phyloP scores from a whole-genome alignment of 2,329 filamentous ascomycete species.

The Helotiales sp. region DNA sequence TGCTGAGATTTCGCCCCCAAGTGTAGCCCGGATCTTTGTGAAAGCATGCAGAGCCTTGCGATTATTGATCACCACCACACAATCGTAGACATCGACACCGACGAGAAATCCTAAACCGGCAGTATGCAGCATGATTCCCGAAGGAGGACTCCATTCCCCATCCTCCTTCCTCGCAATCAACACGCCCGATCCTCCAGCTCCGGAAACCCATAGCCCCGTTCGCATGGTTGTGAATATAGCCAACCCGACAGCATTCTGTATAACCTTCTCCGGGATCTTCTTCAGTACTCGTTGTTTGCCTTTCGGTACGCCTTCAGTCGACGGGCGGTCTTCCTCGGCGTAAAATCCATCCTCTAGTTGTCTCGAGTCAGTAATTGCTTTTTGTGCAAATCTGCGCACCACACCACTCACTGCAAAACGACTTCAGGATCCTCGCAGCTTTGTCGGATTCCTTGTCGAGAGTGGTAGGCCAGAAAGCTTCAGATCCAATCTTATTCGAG shows the following conservation, averaged over 20 bases:
- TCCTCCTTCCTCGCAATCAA: constrained; percentile 83
- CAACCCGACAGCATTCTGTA: constrained; percentile 86
- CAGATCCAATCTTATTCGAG: constrained; percentile 79
- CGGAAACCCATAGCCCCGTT: constrained; percentile 88
- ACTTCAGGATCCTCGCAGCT: constrained; percentile 84
- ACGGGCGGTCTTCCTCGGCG: constrained; percentile 53
- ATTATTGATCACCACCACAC: constrained; percentile 90
- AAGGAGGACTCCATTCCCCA: constrained; percentile 89
- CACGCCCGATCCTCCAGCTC: constrained; percentile 87
- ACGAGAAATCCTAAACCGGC: constrained; percentile 87
- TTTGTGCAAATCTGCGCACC: constrained; percentile 18
- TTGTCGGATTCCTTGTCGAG: constrained; percentile 92
- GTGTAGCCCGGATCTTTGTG: constrained; percentile 75
- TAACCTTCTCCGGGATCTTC: constrained; percentile 85
- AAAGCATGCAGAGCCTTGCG: constrained; percentile 84
- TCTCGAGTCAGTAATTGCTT: constrained; percentile 30
- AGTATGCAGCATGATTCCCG: constrained; percentile 88
- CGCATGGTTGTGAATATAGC: constrained; percentile 97
- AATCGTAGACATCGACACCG: constrained; percentile 95
- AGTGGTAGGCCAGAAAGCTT: constrained; percentile 84
- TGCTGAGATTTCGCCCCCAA: constrained; percentile 81
- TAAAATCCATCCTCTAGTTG: constrained; percentile 69
- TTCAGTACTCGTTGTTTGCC: constrained; percentile 66
- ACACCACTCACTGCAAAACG: constrained; percentile 78
- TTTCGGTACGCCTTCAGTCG: constrained; percentile 47